Base-by-base conservation (phyloP, 2,329 filamentous ascomycete genomes). In the Fusarium sp. region DNA sequence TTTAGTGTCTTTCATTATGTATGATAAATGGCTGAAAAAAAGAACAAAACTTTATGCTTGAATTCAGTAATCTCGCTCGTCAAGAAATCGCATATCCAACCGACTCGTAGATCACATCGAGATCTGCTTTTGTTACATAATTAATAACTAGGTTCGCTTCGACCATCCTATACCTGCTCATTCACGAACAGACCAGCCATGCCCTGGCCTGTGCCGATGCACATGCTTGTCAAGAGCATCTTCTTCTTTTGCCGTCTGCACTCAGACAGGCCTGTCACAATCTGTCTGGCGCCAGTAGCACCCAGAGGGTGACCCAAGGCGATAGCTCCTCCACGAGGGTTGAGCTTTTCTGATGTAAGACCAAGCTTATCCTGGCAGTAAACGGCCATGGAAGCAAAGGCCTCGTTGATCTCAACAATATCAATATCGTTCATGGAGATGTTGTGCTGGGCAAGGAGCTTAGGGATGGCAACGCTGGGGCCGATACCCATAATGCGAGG, bases 401-500 rank as follows among this genome's bases (percentile, higher is more conserved):
- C 96, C 87, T 99, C 96, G 85, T 99, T 99, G 78, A 99, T 83
- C 87, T 98, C 96, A 74, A 95, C 86, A 38, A 98, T 87, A 78
- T 99, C 96, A 68, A 96, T 88, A 75, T 98, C 96, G 63, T 91
- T 88, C 57, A 97, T 84, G 25, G 87, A 88, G 66, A 99, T 82
- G 81, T 91, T 90, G 87, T 91, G 90, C 83, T 96, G 91, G 77
- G 83, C 82, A 47, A 99, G 88, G 30, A 99, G 89, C 88, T 99
- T 99, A 70, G 90, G 90, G 70, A 92, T 91, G 63, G 89, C 90
- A 38, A 91, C 81, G 45, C 90, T 90, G 38, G 93, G 93, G 59
- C 93, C 93, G 73, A 98, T 97, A 71, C 95, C 96, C 96, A 99
- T 99, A 83, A 99, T 94, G 71, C 96, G 89, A 8, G 96, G 96